A percentile compares a stretch with the other conserved stretches of the same genome.
phyloP scores from a whole-genome alignment of 768 basidiomycete genomes.

The Cyclocybe aegerita region DNA sequence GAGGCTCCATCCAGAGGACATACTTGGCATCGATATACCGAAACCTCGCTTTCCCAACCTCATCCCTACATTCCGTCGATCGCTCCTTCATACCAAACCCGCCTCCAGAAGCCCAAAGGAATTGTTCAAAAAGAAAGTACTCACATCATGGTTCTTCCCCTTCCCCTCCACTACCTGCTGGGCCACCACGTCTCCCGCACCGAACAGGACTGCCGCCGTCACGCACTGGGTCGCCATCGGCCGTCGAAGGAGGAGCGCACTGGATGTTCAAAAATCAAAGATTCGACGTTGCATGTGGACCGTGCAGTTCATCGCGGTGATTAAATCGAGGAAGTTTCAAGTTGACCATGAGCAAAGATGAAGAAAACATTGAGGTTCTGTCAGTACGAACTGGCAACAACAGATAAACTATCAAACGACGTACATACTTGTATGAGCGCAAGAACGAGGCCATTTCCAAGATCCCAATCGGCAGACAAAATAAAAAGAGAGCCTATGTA shows the following conservation, averaged over 20 bases:
- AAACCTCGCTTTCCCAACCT: too few relatives aligned
- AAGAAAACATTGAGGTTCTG: not conserved
- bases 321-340: not conserved
- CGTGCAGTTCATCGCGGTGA: not conserved
- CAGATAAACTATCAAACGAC: not conserved
- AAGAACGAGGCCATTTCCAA: slow-evolving; percentile 32
- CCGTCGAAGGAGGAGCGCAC: slow-evolving; percentile 57
- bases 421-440: slow-evolving; percentile 38
- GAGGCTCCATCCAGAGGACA: too few relatives aligned
- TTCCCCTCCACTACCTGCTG: slow-evolving; percentile 81
- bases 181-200: slow-evolving; percentile 77
- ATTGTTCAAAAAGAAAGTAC: slow-evolving; percentile 22
- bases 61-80: not conserved
- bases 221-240: slow-evolving; percentile 64
- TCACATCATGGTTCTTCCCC: slow-evolving; percentile 74
- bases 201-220: slow-evolving; percentile 69
- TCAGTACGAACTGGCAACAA: not conserved
- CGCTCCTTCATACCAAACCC: not conserved
- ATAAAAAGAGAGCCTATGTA: too few relatives aligned
- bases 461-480: too few relatives aligned
- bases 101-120: not conserved
- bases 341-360: not conserved
- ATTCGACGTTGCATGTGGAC: not conserved
- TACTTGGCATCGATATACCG: too few relatives aligned
- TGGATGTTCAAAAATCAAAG: slow-evolving; percentile 22